Evolutionary conservation across 192 early-diverging fungal species (phyloP).

Genomic region (Dispira simplex): DNA sequence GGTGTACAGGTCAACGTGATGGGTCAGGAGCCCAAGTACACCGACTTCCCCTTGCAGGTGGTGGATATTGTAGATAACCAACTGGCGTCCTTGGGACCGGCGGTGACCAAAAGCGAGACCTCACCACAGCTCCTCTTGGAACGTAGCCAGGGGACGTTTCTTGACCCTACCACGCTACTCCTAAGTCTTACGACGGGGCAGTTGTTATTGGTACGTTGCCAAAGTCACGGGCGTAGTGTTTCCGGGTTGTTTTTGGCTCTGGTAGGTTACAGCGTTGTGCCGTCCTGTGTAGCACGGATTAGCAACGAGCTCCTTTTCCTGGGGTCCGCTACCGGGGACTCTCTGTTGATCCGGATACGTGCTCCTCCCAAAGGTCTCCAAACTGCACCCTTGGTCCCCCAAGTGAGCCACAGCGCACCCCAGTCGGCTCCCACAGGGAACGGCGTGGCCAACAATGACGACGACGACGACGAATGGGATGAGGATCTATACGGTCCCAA

Average conservation of each 20-base stretch:
- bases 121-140: slow-evolving; percentile 41
- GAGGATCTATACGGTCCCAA: not conserved
- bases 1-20: slow-evolving; percentile 47
- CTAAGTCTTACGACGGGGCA: slow-evolving; percentile 58
- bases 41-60: slow-evolving; percentile 1
- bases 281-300: slow-evolving; percentile 31
- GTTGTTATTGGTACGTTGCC: slow-evolving; percentile 54
- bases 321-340: slow-evolving; percentile 47
- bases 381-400: not conserved
- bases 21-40: slow-evolving; percentile 5
- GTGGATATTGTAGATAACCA: not conserved
- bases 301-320: slow-evolving; percentile 50
- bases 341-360: slow-evolving; percentile 47
- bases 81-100: not conserved
- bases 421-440: not conserved
- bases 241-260: slow-evolving; percentile 43
- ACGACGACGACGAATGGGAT: not conserved
- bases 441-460: not conserved
- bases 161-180: slow-evolving; percentile 56
- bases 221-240: slow-evolving; percentile 63
- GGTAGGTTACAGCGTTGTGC: slow-evolving; percentile 27
- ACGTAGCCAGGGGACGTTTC: slow-evolving; percentile 38
- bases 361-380: not conserved
- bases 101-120: not conserved
- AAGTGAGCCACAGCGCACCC: not conserved